Conservation (phyloP, 2,329 filamentous ascomycete genomes). For the Fusarium bulbicola region DNA sequence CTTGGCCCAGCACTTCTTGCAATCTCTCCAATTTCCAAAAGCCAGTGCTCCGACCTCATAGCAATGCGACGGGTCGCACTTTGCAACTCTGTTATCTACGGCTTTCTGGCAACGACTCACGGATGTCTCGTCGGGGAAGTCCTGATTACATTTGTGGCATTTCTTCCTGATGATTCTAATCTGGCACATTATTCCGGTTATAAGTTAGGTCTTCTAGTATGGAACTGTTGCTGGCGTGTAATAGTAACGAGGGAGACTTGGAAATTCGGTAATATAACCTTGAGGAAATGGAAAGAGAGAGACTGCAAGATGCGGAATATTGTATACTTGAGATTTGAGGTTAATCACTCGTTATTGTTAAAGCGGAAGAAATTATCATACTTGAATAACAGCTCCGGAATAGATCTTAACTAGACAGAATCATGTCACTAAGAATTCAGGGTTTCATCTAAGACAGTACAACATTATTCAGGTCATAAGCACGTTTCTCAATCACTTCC, state of each 20-base stretch:
- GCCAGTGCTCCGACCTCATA: not conserved
- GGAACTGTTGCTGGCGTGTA: not conserved
- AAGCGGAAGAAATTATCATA: no score
- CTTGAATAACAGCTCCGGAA: not conserved
- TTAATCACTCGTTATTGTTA: fast-evolving
- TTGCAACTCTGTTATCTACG: not conserved
- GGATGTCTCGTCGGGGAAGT: not conserved
- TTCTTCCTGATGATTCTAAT: not conserved
- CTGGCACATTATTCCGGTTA: not conserved
- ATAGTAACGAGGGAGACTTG: no score
- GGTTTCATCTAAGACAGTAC: no score
- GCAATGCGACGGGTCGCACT: not conserved
- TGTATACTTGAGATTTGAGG: not conserved
- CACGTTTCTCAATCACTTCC: no score
- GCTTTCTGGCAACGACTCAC: not conserved
- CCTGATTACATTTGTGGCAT: not conserved
- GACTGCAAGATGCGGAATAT: not conserved
- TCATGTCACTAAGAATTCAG: fast-evolving
- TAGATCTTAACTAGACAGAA: fast-evolving
- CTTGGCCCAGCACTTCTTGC: not conserved
- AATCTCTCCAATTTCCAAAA: not conserved
- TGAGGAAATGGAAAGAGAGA: not conserved
- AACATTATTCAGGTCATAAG: no score
- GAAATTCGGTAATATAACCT: not conserved
- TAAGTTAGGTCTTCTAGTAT: fast-evolving